These are phyloP conservation scores for Angomonas desouzai DNA, from an alignment of 208 protist species.

Conservation along the genomic window DNA sequence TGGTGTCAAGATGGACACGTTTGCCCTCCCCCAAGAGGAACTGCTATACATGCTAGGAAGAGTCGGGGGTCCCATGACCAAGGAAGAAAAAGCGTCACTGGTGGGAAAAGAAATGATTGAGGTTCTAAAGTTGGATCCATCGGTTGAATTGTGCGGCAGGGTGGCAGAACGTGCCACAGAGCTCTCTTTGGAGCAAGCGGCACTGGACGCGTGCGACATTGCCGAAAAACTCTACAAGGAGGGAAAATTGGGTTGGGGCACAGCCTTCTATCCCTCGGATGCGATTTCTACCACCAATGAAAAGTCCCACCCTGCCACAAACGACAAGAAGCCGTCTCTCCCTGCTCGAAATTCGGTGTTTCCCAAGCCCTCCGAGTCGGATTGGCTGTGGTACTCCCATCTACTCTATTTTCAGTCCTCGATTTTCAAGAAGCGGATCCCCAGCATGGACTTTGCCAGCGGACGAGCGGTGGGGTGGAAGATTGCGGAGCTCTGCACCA, in stretches of 20 bases:
- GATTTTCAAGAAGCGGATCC: slow-evolving; percentile 26
- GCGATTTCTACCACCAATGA: too few species aligned
- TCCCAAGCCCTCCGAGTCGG: slow-evolving; percentile 30
- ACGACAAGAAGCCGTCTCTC: slow-evolving; percentile 1
- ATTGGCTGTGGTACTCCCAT: slow-evolving; percentile 69
- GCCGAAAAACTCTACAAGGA: slow-evolving; percentile 61
- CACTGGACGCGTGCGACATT: slow-evolving; percentile 62
- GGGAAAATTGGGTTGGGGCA: slow-evolving; percentile 75
- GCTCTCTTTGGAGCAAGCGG: slow-evolving; percentile 53
- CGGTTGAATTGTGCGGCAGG: slow-evolving; percentile 74
- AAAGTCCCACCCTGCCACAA: not conserved
- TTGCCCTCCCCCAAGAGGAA: slow-evolving; percentile 61
- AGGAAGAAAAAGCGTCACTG: slow-evolving; percentile 33
- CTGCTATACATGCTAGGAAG: slow-evolving; percentile 61
- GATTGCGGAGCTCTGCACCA: slow-evolving; percentile 54
- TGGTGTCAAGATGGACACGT: slow-evolving; percentile 19
- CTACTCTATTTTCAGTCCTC: slow-evolving; percentile 57
- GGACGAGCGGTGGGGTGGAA: slow-evolving; percentile 24
- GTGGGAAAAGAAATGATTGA: slow-evolving; percentile 49
- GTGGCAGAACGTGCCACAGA: slow-evolving; percentile 48
- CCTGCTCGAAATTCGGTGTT: not conserved
- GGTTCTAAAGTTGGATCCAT: slow-evolving; percentile 52
- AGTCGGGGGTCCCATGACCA: slow-evolving; percentile 28
- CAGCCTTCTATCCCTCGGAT: slow-evolving; percentile 19
- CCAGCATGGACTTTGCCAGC: slow-evolving; percentile 27